phyloP scores from a whole-genome alignment of 345 rosid genomes.

The Eucalyptus marginata region DNA sequence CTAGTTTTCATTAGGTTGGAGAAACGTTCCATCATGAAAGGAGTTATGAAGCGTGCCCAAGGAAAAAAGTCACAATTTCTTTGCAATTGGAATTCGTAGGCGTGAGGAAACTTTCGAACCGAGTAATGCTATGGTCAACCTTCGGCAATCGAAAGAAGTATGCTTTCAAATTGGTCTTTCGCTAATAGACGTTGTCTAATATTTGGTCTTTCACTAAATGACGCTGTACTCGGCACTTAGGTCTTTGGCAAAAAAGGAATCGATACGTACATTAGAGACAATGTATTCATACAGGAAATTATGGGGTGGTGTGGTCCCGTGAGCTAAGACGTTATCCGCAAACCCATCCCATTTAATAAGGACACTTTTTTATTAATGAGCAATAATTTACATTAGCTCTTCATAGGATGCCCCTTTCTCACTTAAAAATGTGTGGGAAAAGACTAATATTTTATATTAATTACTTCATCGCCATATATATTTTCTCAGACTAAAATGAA shows the following conservation, averaged over 20 bases:
- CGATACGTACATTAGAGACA: background rate
- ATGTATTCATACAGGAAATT: no score
- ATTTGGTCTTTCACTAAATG: background rate
- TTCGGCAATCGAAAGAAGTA: background rate
- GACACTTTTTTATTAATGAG: background rate
- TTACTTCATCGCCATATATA: background rate
- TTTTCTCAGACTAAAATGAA: no score
- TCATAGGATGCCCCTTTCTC: background rate
- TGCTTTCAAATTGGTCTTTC: background rate
- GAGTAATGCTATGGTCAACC: background rate
- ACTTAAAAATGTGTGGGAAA: background rate
- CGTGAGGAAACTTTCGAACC: background rate
- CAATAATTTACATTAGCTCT: background rate
- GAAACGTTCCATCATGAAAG: background rate
- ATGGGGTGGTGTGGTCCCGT: background rate
- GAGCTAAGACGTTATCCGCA: accelerated
- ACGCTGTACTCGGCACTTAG: no score
- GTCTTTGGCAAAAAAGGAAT: no score
- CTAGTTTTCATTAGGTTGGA: background rate
- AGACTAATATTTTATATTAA: background rate
- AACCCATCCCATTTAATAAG: background rate
- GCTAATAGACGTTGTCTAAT: background rate
- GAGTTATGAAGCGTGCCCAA: background rate
- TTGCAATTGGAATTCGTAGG: background rate
- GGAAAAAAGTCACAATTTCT: background rate